Base-by-base conservation (phyloP, 2,329 filamentous ascomycete species). In the Waltergamsia citrina region DNA sequence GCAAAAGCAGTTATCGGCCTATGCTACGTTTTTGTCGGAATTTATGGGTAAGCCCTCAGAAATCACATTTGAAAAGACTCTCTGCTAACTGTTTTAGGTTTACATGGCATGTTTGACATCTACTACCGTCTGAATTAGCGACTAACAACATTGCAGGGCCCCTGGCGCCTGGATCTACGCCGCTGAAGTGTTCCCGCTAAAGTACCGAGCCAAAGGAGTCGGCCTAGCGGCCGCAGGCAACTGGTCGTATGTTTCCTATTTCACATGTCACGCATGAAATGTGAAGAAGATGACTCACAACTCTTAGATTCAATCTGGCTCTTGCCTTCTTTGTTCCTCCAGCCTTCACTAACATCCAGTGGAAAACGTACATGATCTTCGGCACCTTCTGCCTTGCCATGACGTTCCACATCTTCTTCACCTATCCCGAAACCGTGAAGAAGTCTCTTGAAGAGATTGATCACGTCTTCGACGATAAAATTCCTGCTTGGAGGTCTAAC, bases 361-460 rank as follows among this genome's bases (percentile, higher is more conserved):
- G 69, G 69, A 53, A 63, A 48, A 62, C 63, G 0, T 74, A 72
- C 43, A 57, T 65, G 29, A 57, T 59, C 33, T 62, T 57, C 34
- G 48, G 57, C 8, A 56, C 65, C 8, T 65, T 63, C 37, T 61
- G 56, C 36, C 44, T 65, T 23, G 60, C 55, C 20, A 62, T 60
- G 32, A 51, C 57, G 4, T 45, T 65, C 19, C 63, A 69, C 30
- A 43, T 45, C 5, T 69, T 66, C 45, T 54, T 67, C 40, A 54
- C 65, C 41, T 67, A 66, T 36, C 62, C 62, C 0, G 65, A 69
- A 38, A 67, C 65, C 0, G 56, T 60, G 38, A 46, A 48, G 41
- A 64, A 67, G 26, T 67, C 63, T 2, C 59, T 81, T 2, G 78
- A 81, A 49, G 77, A 81, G 45, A 71, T 81, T 49, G 76, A 81